Percentiles rank a stretch among this genome's conserved stretches.
Evolutionary conservation across 2,329 filamentous ascomycete species (phyloP).

Genomic region (Colletotrichum sidae): DNA sequence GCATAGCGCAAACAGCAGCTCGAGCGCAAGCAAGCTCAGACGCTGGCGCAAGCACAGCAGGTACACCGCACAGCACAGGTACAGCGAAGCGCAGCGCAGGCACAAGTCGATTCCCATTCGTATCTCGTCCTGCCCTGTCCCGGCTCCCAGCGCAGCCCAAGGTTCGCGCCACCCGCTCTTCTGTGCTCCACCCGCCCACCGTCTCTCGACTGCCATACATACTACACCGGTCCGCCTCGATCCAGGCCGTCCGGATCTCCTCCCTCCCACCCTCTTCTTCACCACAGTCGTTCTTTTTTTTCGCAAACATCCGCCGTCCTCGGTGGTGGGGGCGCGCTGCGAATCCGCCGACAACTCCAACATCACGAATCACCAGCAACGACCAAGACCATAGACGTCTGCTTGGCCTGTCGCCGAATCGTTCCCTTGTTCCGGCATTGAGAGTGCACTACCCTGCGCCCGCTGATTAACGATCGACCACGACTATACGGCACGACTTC

Average conservation of each 20-base stretch:
- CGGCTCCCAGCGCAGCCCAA: slow-evolving; percentile 27
- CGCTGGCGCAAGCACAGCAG: slow-evolving; percentile 23
- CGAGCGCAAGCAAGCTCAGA: background rate
- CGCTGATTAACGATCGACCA: slow-evolving; percentile 21
- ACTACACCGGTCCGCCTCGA: slow-evolving; percentile 38
- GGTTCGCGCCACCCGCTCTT: slow-evolving; percentile 37
- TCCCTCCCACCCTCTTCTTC: slow-evolving; percentile 31
- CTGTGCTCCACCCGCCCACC: slow-evolving; percentile 36
- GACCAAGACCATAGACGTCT: slow-evolving; percentile 18
- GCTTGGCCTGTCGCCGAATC: slow-evolving; percentile 12
- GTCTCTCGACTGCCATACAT: slow-evolving; percentile 38
- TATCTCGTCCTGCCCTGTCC: slow-evolving; percentile 34
- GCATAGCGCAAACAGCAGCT: too few relatives aligned
- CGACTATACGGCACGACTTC: slow-evolving; percentile 27
- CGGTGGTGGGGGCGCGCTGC: slow-evolving; percentile 37
- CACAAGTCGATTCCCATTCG: slow-evolving; percentile 33
- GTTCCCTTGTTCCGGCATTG: slow-evolving; percentile 29
- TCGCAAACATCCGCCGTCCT: slow-evolving; percentile 36
- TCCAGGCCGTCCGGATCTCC: slow-evolving; percentile 33
- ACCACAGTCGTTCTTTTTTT: slow-evolving; percentile 37
- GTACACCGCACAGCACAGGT: too few relatives aligned
- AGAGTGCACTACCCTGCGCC: slow-evolving; percentile 19
- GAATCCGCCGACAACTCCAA: slow-evolving; percentile 27
- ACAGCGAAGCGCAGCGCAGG: slow-evolving; percentile 17
- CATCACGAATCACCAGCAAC: slow-evolving; percentile 27